Conservation (phyloP, 1,284 basidiomycete genomes). For the Melampsora abietis-canadensis region DNA sequence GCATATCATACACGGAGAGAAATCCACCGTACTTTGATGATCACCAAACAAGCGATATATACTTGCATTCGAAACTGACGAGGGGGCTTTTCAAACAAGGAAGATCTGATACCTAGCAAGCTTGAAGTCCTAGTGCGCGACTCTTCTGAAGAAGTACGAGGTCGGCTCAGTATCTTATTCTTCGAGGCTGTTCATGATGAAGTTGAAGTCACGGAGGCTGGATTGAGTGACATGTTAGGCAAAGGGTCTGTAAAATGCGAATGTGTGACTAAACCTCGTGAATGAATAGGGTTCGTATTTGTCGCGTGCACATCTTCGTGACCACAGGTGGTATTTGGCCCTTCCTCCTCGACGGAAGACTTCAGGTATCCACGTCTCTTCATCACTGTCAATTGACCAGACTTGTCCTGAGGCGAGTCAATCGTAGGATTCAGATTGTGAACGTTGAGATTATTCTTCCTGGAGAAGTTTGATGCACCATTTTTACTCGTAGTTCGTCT, state of each 20-base stretch:
- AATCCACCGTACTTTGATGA: not conserved
- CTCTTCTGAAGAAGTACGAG: too few species aligned
- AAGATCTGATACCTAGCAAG: not conserved
- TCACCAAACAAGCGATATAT: conserved; percentile 1
- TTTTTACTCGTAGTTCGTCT: not conserved
- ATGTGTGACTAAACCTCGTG: too few species aligned
- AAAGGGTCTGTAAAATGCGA: too few species aligned
- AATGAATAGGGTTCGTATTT: too few species aligned
- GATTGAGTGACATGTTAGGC: too few species aligned
- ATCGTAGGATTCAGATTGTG: not conserved
- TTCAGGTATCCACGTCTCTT: not conserved
- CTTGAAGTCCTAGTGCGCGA: not conserved
- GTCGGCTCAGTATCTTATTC: too few species aligned
- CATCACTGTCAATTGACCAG: not conserved
- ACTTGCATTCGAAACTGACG: not conserved
- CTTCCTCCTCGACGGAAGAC: not conserved
- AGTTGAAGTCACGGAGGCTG: too few species aligned
- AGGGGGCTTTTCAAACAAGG: not conserved
- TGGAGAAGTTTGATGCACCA: not conserved
- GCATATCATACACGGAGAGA: too few species aligned
- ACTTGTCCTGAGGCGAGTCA: not conserved
- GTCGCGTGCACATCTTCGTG: too few species aligned
- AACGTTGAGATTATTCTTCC: not conserved
- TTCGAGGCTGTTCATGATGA: too few species aligned
- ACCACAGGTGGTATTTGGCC: too few species aligned